Evolutionary conservation across 2,329 filamentous ascomycete genomes (phyloP).

Genomic region (Diaporthe aspalathi): DNA sequence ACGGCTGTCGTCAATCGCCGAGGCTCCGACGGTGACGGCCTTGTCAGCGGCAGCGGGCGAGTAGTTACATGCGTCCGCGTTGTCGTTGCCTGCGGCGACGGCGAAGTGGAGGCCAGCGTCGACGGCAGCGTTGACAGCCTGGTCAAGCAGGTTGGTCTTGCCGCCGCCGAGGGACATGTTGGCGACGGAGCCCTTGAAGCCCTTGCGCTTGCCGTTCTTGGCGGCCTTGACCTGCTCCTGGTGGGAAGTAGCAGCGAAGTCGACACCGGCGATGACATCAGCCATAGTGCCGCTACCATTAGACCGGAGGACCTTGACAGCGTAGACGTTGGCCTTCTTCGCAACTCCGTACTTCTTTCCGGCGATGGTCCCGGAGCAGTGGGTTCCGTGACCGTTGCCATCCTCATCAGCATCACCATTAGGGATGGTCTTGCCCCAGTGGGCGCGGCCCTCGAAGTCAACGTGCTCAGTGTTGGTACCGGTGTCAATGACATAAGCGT

Average conservation of each 20-base stretch:
- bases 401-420: constrained; percentile 85
- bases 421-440: constrained; percentile 98
- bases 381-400: constrained; percentile 98
- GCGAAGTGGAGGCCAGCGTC: constrained; percentile 95
- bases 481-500: constrained; percentile 98
- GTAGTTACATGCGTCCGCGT: constrained; percentile 99
- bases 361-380: constrained; percentile 98
- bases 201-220: constrained; percentile 91
- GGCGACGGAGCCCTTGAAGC: constrained; percentile 98
- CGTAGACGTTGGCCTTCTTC: constrained; percentile 97
- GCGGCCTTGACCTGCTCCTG: constrained; percentile 78
- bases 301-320: constrained; percentile 97
- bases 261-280: constrained; percentile 97
- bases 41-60: constrained; percentile 93
- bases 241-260: constrained; percentile 89
- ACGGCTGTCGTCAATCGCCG: constrained; percentile 91
- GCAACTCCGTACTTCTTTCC: constrained; percentile 99
- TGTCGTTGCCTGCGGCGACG: constrained; percentile 98
- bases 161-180: constrained; percentile 99
- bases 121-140: constrained; percentile 93
- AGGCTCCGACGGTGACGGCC: constrained; percentile 95
- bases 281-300: constrained; percentile 99
- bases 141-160: constrained; percentile 92
- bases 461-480: constrained; percentile 94
- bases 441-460: constrained; percentile 95